Conservation (phyloP, 2,329 filamentous ascomycete genomes). For the Colletotrichum sp. region DNA sequence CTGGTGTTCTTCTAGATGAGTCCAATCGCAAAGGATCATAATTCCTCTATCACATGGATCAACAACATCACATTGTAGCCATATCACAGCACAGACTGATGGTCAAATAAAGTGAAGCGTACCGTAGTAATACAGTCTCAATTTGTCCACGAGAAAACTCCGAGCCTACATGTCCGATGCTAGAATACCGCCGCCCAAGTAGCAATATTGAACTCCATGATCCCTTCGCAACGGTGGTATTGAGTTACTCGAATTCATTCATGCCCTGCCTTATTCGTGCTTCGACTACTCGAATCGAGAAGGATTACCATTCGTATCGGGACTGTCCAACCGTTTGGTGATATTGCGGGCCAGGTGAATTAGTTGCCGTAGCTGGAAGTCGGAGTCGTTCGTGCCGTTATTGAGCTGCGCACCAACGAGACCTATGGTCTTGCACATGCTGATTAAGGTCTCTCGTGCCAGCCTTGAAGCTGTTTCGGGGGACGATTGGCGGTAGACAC, state of each 20-base stretch:
- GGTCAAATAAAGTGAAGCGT: background rate
- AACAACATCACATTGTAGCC: background rate
- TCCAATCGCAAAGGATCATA: background rate
- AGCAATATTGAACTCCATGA: background rate
- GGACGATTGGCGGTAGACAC: constrained; percentile 6
- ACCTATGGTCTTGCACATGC: constrained; percentile 15
- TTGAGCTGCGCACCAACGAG: constrained; percentile 15
- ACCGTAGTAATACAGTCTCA: background rate
- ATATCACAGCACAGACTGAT: background rate
- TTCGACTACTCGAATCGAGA: background rate
- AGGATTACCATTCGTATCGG: constrained; percentile 2
- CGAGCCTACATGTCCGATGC: background rate
- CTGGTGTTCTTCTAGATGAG: background rate
- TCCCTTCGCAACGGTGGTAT: background rate
- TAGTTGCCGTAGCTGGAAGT: constrained; percentile 16
- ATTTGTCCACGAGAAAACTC: background rate
- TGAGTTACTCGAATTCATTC: background rate
- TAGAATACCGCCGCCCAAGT: background rate
- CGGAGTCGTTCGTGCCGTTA: constrained; percentile 17
- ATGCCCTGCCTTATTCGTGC: background rate
- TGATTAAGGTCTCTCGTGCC: constrained; percentile 15
- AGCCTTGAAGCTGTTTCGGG: constrained; percentile 15
- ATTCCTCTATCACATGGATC: background rate
- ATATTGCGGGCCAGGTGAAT: constrained; percentile 19
- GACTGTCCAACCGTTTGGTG: constrained; percentile 7